A percentile compares a stretch with the other conserved stretches of the same genome.
Conservation (phyloP, 129 eudicot species). For the Flaveria ramosissima region DNA sequence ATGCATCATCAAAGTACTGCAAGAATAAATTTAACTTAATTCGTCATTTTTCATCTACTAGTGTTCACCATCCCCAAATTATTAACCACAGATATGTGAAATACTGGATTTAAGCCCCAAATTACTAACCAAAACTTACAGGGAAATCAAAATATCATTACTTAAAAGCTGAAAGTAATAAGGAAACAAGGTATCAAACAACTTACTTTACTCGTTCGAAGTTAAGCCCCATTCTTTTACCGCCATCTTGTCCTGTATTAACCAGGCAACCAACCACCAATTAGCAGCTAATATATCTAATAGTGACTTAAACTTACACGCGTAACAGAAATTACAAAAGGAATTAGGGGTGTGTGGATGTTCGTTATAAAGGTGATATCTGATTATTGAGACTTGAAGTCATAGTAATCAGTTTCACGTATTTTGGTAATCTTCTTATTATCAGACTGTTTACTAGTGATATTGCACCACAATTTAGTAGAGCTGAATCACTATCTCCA, state of each 20-base stretch:
- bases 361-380: background rate
- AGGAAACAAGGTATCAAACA: background rate
- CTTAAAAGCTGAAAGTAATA: background rate
- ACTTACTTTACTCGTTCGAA: conserved; percentile 96
- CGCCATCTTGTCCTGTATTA: conserved; percentile 83
- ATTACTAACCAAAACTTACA: background rate
- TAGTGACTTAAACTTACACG: background rate
- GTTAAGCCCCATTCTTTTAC: conserved; percentile 88
- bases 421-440: background rate
- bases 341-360: background rate
- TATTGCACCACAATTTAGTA: too few species aligned
- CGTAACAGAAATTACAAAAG: background rate
- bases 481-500: too few species aligned
- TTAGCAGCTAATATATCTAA: conserved; percentile 23
- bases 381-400: background rate
- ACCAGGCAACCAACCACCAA: conserved; percentile 23
- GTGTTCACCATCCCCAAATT: background rate
- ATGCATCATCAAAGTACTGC: background rate
- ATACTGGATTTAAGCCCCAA: background rate
- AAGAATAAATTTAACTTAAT: background rate
- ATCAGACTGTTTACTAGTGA: too few species aligned
- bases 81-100: background rate
- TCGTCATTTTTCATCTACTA: background rate
- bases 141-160: background rate
- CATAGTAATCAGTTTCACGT: background rate